A percentile compares a stretch with the other conserved stretches of the same genome.
Evolutionary conservation across 805 yeast genomes (phyloP).

Genomic region (Pichia paraexigua): DNA sequence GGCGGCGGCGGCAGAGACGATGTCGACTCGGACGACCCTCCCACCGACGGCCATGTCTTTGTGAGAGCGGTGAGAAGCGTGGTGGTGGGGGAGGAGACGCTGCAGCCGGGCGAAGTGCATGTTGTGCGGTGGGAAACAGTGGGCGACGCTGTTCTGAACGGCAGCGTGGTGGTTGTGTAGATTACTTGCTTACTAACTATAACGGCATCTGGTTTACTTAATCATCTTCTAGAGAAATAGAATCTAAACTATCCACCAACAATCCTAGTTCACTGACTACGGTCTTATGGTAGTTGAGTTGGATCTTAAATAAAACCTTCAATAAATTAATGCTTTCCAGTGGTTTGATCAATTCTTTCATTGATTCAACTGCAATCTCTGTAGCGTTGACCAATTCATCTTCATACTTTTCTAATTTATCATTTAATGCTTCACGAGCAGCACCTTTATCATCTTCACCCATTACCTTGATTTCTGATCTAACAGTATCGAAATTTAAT

Average conservation of each 20-base stretch:
- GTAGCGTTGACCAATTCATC: constrained; percentile 78
- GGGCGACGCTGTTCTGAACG: constrained; percentile 44
- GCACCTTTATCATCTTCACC: constrained; percentile 31
- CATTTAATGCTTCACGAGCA: constrained; percentile 43
- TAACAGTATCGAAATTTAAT: constrained; percentile 58
- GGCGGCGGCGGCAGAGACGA: background rate
- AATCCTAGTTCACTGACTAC: constrained; percentile 41
- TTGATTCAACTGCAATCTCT: constrained; percentile 67
- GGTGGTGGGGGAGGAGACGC: background rate
- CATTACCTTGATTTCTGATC: constrained; percentile 44
- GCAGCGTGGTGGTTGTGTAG: constrained; percentile 36
- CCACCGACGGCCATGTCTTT: constrained; percentile 71
- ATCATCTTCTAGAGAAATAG: constrained; percentile 38
- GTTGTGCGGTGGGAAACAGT: background rate
- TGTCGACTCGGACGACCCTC: constrained; percentile 59
- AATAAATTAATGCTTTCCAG: constrained; percentile 55
- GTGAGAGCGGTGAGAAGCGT: background rate
- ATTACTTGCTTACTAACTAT: constrained; percentile 6
- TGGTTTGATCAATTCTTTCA: constrained; percentile 66
- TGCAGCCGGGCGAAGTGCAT: background rate
- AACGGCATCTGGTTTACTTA: background rate
- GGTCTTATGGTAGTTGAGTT: constrained; percentile 53
- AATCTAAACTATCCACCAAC: constrained; percentile 37
- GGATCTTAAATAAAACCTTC: constrained; percentile 61
- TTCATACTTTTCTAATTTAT: constrained; percentile 50